Evolutionary conservation across 441 rosid species (phyloP).

Genomic region (Pelargonium fulgidum): DNA sequence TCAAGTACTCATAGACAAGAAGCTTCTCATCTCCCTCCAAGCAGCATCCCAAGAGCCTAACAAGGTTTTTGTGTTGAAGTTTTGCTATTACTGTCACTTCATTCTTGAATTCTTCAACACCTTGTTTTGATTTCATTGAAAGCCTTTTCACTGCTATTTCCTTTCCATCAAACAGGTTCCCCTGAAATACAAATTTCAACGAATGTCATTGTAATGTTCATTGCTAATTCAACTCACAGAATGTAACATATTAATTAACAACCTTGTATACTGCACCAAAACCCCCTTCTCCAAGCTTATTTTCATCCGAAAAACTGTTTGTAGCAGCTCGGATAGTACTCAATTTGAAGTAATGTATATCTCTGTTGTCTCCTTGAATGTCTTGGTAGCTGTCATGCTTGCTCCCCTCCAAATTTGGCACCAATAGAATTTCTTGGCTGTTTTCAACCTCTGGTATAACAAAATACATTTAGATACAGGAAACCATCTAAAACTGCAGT

Average conservation of each 20-base stretch:
- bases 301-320: conserved; percentile 22
- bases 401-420: not conserved
- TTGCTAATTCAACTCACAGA: too few relatives aligned
- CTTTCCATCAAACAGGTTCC: conserved; percentile 21
- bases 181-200: not conserved
- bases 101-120: conserved; percentile 44
- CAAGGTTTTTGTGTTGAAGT: conserved; percentile 45
- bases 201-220: not conserved
- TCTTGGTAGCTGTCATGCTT: not conserved
- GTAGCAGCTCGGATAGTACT: conserved; percentile 32
- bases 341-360: conserved; percentile 31
- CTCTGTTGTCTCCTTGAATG: conserved; percentile 11
- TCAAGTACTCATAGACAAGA: conserved; percentile 41
- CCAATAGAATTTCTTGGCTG: conserved; percentile 9
- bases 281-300: conserved; percentile 47
- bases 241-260: not conserved
- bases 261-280: conserved; percentile 46
- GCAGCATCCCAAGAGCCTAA: conserved; percentile 41
- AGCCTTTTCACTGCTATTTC: conserved; percentile 40
- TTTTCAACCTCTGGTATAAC: not conserved
- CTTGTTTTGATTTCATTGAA: conserved; percentile 34
- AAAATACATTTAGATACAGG: not conserved
- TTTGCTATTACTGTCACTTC: conserved; percentile 37
- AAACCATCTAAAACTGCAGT: not conserved
- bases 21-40: conserved; percentile 37